Evolutionary conservation across 2,329 filamentous ascomycete genomes (phyloP).

Genomic region (Fusarium equiseti): DNA sequence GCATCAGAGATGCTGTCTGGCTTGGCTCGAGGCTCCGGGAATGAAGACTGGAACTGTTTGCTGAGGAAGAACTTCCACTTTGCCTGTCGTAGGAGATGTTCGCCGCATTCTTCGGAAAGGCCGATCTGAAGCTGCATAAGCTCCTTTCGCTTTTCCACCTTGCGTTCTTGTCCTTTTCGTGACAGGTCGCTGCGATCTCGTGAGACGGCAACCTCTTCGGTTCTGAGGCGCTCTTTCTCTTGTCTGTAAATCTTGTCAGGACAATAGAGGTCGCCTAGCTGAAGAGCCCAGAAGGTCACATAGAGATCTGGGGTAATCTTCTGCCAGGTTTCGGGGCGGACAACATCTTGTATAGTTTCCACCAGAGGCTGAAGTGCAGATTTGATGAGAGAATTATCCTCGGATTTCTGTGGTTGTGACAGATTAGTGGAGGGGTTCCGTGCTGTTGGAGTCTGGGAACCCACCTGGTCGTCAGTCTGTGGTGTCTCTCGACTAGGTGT

Average conservation of each 20-base stretch:
- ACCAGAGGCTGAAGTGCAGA: conserved; percentile 75
- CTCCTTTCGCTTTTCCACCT: conserved; percentile 72
- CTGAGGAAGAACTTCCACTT: conserved; percentile 77
- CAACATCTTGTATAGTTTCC: conserved; percentile 70
- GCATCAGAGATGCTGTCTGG: conserved; percentile 77
- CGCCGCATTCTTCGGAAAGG: conserved; percentile 78
- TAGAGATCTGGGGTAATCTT: conserved; percentile 85
- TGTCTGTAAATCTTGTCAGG: conserved; percentile 82
- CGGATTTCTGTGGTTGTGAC: conserved; percentile 49
- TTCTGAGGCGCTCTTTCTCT: conserved; percentile 77
- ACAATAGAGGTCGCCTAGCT: conserved; percentile 83
- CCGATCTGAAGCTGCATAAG: conserved; percentile 76
- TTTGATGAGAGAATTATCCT: conserved; percentile 51
- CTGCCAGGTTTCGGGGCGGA: conserved; percentile 74
- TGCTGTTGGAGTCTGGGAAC: conserved; percentile 26
- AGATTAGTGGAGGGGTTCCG: conserved; percentile 44
- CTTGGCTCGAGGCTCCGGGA: conserved; percentile 73
- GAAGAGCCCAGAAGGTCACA: conserved; percentile 91
- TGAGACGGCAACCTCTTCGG: conserved; percentile 74
- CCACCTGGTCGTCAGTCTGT: conserved; percentile 52
- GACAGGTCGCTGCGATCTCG: conserved; percentile 80
- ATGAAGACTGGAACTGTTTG: conserved; percentile 84
- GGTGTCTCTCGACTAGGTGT: conserved; percentile 46
- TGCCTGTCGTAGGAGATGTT: conserved; percentile 74
- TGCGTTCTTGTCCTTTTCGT: conserved; percentile 74